Conservation (phyloP, 306 rosid genomes). For the Pyrus communis region DNA sequence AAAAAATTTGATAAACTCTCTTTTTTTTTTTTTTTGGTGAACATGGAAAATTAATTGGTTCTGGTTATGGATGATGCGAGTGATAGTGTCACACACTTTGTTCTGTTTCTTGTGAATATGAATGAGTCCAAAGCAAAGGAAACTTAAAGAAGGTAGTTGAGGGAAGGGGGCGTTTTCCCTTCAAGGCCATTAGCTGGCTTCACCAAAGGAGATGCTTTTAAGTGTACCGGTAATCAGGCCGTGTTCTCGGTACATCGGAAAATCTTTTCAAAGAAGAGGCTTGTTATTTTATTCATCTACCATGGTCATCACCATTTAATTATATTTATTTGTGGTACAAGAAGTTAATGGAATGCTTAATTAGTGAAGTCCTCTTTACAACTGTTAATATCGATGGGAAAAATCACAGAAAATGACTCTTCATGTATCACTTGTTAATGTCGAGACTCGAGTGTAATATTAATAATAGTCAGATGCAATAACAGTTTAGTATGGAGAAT, state of each 20-base stretch:
- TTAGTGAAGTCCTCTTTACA: no score
- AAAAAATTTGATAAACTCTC: no score
- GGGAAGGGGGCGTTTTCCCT: neutral
- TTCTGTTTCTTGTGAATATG: neutral
- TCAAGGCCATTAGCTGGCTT: neutral
- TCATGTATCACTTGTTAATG: neutral
- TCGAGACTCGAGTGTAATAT: neutral
- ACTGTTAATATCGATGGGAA: no score
- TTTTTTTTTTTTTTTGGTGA: no score
- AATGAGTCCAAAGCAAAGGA: neutral
- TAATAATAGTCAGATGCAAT: no score
- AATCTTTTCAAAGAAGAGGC: no score
- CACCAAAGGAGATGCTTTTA: no score
- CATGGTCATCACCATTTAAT: neutral
- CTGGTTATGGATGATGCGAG: neutral
- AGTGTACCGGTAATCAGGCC: no score
- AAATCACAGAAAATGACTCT: neutral
- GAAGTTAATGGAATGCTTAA: no score
- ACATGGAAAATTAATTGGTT: neutral
- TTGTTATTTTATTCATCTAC: neutral
- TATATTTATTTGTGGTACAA: neutral
- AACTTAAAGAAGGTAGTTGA: conserved; percentile 1
- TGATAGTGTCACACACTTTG: neutral
- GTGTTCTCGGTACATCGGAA: no score
- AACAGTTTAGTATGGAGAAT: neutral